Evolutionary conservation across 2,329 filamentous ascomycete species (phyloP), one percentile per base, ranked within the genome.

Genomic region (Phialophora verrucosa): DNA sequence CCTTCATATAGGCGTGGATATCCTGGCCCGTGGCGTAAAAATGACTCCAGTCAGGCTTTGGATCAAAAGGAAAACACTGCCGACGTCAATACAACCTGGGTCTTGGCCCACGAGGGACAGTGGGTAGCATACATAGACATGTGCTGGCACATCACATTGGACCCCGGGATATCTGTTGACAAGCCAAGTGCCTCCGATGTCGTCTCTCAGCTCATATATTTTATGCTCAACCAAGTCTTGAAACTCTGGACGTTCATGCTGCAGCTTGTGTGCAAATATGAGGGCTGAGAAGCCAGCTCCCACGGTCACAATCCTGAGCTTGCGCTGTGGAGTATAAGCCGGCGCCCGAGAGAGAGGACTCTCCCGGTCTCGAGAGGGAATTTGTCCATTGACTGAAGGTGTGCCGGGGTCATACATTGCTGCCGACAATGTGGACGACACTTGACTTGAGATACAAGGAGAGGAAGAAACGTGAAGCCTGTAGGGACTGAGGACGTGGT

Each of bases 81-180:
- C 35, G 38, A 12, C 14, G 56, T 56, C 17, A 35, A 35, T 11
- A 55, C 12, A 17, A 47, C n/a, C 10, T 75, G 31, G n/a, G 12
- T 10, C 25, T 17, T 3, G 14, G 10, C 20, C 20, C 12, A 7
- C 23, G 31, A 57, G n/a, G 23, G 17, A 14, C 29, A 29, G 27
- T 29, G 27, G 27, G 27, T 29, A 29, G 17, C 63, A 20, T 64
- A 69, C 89, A 71, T 92, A 92, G 23, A 88, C 87, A 74, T 90
- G 87, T 0, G 88, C 85, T 0, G 89, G 88, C 17, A 91, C 85
- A 74, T 91, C 88, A 70, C 89, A 91, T 50, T 63, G 59, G 8
- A 69, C 78, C 3, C 80, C 80, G 0, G 79, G 79, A 64, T 80
- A 81, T 2, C 71, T 71, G 54, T 81, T 82, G 49, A 78, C 79